These are phyloP conservation scores for Avena eriantha DNA, from an alignment of 176 grass and related monocot genomes.

Conservation along the genomic window DNA sequence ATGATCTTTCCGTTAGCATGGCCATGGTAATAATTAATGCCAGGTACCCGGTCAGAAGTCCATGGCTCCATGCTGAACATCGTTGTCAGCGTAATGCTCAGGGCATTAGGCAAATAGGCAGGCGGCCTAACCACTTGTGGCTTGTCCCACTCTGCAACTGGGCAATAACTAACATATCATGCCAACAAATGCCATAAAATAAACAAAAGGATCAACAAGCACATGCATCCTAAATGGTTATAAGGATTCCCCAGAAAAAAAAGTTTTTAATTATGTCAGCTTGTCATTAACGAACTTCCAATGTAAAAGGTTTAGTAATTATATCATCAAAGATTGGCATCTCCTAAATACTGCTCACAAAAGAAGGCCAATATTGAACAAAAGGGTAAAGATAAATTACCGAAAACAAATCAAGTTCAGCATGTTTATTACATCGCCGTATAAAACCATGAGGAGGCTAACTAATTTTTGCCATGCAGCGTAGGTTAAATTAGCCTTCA, in stretches of 20 bases:
- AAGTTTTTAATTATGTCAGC: neutral
- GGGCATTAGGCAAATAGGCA: conserved; percentile 16
- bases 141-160: conserved; percentile 18
- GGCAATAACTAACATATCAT: conserved; percentile 24
- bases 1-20: neutral
- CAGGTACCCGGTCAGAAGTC: conserved; percentile 15
- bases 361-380: neutral
- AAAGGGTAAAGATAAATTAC: neutral
- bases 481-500: neutral
- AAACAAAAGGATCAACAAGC: neutral
- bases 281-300: neutral
- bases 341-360: neutral
- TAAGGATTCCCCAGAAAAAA: neutral
- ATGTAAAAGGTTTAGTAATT: neutral
- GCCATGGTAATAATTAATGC: neutral
- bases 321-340: neutral
- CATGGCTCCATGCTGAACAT: neutral
- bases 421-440: neutral
- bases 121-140: neutral
- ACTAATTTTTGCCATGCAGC: neutral
- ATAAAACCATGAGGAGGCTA: neutral
- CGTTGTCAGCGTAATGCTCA: conserved; percentile 12
- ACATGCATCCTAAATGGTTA: neutral
- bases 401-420: neutral
- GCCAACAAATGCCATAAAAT: neutral